A percentile compares a stretch with the other conserved stretches of the same genome.
Conservation (phyloP, 345 rosid genomes). For the Populus alba region DNA sequence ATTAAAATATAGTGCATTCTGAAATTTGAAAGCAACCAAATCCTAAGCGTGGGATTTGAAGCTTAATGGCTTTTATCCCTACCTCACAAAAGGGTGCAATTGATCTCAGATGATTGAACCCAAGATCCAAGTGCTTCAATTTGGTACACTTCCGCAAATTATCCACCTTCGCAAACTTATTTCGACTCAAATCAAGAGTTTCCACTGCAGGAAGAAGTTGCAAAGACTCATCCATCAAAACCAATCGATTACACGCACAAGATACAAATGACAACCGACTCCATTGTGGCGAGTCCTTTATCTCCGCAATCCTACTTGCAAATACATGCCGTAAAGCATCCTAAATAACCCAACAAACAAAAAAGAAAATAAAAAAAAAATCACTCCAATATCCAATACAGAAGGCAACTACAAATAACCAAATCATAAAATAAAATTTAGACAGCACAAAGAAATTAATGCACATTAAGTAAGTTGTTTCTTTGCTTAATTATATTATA, state of each 20-base stretch:
- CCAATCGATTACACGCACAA: slow-evolving; percentile 73
- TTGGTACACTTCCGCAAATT: slow-evolving; percentile 75
- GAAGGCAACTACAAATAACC: neutral
- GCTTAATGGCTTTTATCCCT: slow-evolving; percentile 1
- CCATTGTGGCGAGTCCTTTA: slow-evolving; percentile 85
- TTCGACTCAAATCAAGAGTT: slow-evolving; percentile 94
- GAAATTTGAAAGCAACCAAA: neutral
- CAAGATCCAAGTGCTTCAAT: slow-evolving; percentile 90
- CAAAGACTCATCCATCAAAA: slow-evolving; percentile 96
- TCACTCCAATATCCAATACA: neutral
- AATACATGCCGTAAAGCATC: slow-evolving; percentile 92
- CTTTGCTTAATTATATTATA: neutral
- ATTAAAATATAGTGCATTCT: neutral
- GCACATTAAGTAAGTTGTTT: neutral
- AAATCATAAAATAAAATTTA: neutral
- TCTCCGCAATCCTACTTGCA: slow-evolving; percentile 89
- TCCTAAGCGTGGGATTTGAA: neutral
- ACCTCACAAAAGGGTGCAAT: slow-evolving; percentile 77
- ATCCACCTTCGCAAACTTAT: slow-evolving; percentile 87
- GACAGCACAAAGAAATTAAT: neutral
- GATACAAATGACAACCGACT: slow-evolving; percentile 81
- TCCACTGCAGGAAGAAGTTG: slow-evolving; percentile 95
- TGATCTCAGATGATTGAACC: slow-evolving; percentile 80
- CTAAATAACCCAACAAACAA: slow-evolving; percentile 31
- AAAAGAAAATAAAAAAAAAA: slow-evolving; percentile 10